A percentile compares a stretch with the other conserved stretches of the same genome.
Evolutionary conservation across 2,329 filamentous ascomycete genomes (phyloP).

Genomic region (Fusarium odoratissimum): DNA sequence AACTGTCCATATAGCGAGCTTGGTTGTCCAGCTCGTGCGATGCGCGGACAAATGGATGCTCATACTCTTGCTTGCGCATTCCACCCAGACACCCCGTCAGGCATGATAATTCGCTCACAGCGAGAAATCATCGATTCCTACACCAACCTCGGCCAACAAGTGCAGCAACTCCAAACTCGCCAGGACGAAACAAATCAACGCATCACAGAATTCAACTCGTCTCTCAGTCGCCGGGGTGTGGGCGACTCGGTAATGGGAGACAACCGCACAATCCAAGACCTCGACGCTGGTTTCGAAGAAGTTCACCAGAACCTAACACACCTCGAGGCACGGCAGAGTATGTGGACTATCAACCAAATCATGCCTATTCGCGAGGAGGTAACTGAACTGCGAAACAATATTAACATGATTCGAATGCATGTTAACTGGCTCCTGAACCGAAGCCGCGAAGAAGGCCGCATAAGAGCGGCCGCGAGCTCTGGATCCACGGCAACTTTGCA

Average conservation of each 20-base stretch:
- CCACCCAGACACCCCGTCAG: conserved; percentile 61
- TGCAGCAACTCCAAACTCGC: conserved; percentile 50
- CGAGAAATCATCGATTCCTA: conserved; percentile 60
- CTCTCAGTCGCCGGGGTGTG: conserved; percentile 50
- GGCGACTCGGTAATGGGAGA: conserved; percentile 62
- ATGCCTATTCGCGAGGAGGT: conserved; percentile 72
- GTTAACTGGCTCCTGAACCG: conserved; percentile 68
- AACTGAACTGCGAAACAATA: conserved; percentile 67
- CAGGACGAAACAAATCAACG: conserved; percentile 51
- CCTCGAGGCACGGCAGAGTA: conserved; percentile 69
- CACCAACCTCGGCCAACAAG: conserved; percentile 49
- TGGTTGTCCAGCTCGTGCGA: conserved; percentile 51
- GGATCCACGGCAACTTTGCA: conserved; percentile 48
- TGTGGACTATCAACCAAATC: conserved; percentile 71
- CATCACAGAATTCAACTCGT: conserved; percentile 56
- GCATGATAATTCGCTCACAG: conserved; percentile 62
- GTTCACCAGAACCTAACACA: conserved; percentile 68
- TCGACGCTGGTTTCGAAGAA: conserved; percentile 63
- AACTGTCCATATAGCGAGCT: conserved; percentile 59
- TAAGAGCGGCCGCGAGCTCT: conserved; percentile 52
- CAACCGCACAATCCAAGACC: conserved; percentile 56
- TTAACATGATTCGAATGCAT: conserved; percentile 69
- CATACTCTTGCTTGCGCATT: conserved; percentile 65
- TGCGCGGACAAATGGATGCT: conserved; percentile 53
- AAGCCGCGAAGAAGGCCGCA: conserved; percentile 60